Evolutionary conservation across 2,329 filamentous ascomycete genomes (phyloP).

Genomic region (Arthrobotrys conoides): DNA sequence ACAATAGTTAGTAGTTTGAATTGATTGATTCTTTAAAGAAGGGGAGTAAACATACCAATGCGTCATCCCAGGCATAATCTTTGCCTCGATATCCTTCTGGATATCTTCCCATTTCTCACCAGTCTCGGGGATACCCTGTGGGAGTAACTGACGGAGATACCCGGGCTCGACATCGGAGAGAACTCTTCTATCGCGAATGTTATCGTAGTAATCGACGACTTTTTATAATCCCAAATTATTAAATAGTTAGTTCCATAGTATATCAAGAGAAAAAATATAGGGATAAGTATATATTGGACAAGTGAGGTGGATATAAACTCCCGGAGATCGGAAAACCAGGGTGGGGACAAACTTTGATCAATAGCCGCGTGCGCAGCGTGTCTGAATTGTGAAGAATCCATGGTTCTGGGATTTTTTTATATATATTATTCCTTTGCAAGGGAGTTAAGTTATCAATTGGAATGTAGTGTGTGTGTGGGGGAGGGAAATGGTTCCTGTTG

Average conservation of each 20-base stretch:
- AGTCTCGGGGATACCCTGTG: constrained; percentile 74
- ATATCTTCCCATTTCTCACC: constrained; percentile 84
- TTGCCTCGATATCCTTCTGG: constrained; percentile 83
- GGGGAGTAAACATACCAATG: constrained; percentile 75
- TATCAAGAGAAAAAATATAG: constrained; percentile 15
- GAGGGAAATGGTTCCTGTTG: not conserved
- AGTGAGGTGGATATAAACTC: constrained; percentile 34
- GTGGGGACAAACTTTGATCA: constrained; percentile 79
- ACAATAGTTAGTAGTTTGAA: not conserved
- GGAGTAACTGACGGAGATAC: constrained; percentile 85
- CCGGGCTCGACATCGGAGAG: constrained; percentile 85
- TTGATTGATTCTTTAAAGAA: no score
- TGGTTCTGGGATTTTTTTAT: constrained; percentile 66
- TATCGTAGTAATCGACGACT: constrained; percentile 90
- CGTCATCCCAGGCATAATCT: constrained; percentile 92
- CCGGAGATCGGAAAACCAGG: not conserved
- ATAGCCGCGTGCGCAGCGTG: constrained; percentile 82
- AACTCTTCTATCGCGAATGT: constrained; percentile 78
- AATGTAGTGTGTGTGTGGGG: constrained; percentile 1
- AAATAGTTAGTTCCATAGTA: not conserved
- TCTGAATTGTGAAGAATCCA: constrained; percentile 85
- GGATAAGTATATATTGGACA: no score
- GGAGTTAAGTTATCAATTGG: not conserved
- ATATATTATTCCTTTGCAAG: not conserved
- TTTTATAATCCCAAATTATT: not conserved